Evolutionary conservation across 2,329 filamentous ascomycete species (phyloP), one percentile per base, ranked within the genome.

Genomic region (Monilinia polystroma): DNA sequence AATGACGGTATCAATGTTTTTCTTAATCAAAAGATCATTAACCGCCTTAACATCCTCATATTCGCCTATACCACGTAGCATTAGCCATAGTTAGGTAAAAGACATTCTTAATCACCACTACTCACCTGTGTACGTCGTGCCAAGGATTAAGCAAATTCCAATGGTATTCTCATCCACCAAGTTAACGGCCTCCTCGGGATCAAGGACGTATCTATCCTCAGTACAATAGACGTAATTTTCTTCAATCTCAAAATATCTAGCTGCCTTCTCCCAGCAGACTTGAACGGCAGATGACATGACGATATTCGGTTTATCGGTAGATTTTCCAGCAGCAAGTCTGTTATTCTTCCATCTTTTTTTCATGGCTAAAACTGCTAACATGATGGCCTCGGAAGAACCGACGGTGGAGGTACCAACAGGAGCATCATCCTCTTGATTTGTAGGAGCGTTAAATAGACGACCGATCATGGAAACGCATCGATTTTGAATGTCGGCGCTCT

Each of bases 201-300:
- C 87, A 68, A 90, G 85, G 63, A 89, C 85, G 72, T 82, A 89
- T 69, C 87, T 81, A 0, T 87, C 84, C 2, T 79, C 78, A 0
- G 84, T 84, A 78, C 87, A 89, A 77, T 85, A 87, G 43, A 89
- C 85, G 11, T 85, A 93, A 79, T 91, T 92, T 82, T 97, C 93
- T 73, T 97, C 94, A 53, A 97, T 86, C 75, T 98, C 94, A 74
- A 96, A 95, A 81, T 96, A 96, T 63, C 92, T 85, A 5, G 90
- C 87, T 0, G 90, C 89, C 82, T 97, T 97, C 79, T 97, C 93
- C 93, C 93, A 97, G 83, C 93, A 97, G 52, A 97, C 94, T 80
- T 98, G 94, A 2, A 97, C 94, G 43, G 94, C 93, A 35, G 91
- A 92, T 74, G 91, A 95, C 94, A 98, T 97, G 82, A 98, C 82